Evolutionary conservation across 257 asterid genomes (phyloP).

Genomic region (Linaria vulgaris): DNA sequence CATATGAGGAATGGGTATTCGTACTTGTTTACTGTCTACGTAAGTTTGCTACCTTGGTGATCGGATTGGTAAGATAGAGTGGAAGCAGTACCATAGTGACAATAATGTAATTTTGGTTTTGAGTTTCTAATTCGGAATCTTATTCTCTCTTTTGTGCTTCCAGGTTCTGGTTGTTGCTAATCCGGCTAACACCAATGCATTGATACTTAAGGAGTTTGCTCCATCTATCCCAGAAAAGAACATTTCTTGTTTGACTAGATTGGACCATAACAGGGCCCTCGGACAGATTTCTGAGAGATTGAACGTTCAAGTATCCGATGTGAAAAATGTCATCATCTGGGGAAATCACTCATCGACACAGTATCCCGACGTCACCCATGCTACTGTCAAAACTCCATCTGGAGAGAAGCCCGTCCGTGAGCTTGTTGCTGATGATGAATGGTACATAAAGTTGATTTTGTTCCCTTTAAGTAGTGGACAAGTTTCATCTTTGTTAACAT

Average conservation of each 20-base stretch:
- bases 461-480: neutral
- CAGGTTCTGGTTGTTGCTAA: slow-evolving; percentile 98
- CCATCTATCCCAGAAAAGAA: slow-evolving; percentile 88
- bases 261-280: slow-evolving; percentile 98
- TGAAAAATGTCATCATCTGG: slow-evolving; percentile 89
- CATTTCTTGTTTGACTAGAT: slow-evolving; percentile 81
- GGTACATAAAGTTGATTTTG: slow-evolving; percentile 40
- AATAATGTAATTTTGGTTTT: too few relatives aligned
- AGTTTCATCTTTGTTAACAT: neutral
- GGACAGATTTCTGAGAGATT: slow-evolving; percentile 90
- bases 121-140: too few relatives aligned
- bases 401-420: slow-evolving; percentile 80
- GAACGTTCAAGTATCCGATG: slow-evolving; percentile 79
- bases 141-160: neutral
- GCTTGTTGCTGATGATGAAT: slow-evolving; percentile 73
- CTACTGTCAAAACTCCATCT: slow-evolving; percentile 65
- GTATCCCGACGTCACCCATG: slow-evolving; percentile 94
- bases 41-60: too few relatives aligned
- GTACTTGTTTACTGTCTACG: too few relatives aligned
- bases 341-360: slow-evolving; percentile 95
- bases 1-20: too few relatives aligned
- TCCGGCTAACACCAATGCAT: slow-evolving; percentile 95
- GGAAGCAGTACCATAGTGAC: too few relatives aligned
- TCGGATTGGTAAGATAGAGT: too few relatives aligned
- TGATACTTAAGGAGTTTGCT: slow-evolving; percentile 85